Conservation (phyloP, 2,329 filamentous ascomycete genomes). For the Bisporella sp. region DNA sequence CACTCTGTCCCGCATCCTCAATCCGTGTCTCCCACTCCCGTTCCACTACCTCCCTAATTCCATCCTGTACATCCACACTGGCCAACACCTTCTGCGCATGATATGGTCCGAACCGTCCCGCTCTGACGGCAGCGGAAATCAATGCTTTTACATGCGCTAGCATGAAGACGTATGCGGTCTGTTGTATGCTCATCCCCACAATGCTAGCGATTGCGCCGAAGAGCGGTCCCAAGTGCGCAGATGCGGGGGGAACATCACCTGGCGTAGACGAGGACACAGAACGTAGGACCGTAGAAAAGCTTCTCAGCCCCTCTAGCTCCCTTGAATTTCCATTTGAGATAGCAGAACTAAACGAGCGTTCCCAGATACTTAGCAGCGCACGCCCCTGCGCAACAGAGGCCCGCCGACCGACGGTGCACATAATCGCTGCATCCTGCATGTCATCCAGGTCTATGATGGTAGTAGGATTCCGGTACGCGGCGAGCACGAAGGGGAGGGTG, state of each 20-base stretch:
- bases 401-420: constrained; percentile 72
- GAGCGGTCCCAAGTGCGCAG: constrained; percentile 64
- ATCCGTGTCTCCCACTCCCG: constrained; percentile 51
- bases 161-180: constrained; percentile 69
- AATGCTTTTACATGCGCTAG: constrained; percentile 71
- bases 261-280: constrained; percentile 11
- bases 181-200: constrained; percentile 51
- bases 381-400: constrained; percentile 71
- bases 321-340: constrained; percentile 21
- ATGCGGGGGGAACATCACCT: constrained; percentile 34
- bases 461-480: constrained; percentile 51
- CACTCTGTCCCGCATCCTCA: constrained; percentile 65
- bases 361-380: constrained; percentile 70
- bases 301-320: constrained; percentile 12
- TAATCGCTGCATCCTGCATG: constrained; percentile 65
- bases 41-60: constrained; percentile 51
- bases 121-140: constrained; percentile 68
- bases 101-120: constrained; percentile 74
- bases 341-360: constrained; percentile 53
- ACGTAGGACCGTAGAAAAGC: constrained; percentile 20
- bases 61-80: constrained; percentile 45
- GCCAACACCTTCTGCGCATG: constrained; percentile 70
- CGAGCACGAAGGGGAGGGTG: constrained; percentile 67
- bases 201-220: constrained; percentile 59
- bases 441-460: constrained; percentile 59